Evolutionary conservation across 2,329 filamentous ascomycete genomes (phyloP).

Genomic region (Cladosporium phlei): DNA sequence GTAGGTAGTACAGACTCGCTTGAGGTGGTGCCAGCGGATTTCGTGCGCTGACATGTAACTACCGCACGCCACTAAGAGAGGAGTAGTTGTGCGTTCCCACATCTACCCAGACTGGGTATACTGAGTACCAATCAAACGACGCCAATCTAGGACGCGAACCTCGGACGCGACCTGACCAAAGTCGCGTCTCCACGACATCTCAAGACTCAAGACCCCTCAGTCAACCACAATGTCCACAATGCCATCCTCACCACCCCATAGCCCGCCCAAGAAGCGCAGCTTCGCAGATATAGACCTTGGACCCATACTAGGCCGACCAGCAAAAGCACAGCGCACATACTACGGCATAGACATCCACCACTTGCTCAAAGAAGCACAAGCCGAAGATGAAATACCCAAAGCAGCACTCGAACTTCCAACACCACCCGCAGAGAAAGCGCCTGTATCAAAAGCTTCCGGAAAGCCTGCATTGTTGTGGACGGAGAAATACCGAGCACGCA

Average conservation of each 20-base stretch:
- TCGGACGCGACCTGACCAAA: not conserved
- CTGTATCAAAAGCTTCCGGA: conserved; percentile 15
- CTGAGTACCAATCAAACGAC: too few relatives aligned
- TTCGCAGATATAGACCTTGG: conserved; percentile 26
- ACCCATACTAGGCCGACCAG: conserved; percentile 37
- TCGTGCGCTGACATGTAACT: too few relatives aligned
- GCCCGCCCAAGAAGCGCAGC: conserved; percentile 40
- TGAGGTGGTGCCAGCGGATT: too few relatives aligned
- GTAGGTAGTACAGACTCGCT: too few relatives aligned
- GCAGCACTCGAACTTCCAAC: conserved; percentile 28
- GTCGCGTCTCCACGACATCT: too few relatives aligned
- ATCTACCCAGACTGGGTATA: too few relatives aligned
- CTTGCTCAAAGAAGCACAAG: conserved; percentile 66
- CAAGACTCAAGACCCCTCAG: too few relatives aligned
- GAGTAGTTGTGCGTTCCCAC: too few relatives aligned
- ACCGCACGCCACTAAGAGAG: too few relatives aligned
- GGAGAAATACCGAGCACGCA: conserved; percentile 90
- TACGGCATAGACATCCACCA: conserved; percentile 91
- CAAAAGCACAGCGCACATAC: conserved; percentile 68
- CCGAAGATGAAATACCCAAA: conserved; percentile 47
- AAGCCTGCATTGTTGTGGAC: conserved; percentile 71
- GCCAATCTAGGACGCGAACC: not conserved
- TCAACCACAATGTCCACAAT: conserved; percentile 59
- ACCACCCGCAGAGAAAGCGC: conserved; percentile 37
- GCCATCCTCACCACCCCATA: conserved; percentile 51